Evolutionary conservation across 1,139 yeast genomes (phyloP), one percentile per base, ranked within the genome.

Genomic region (Wickerhamiella pararugosa): DNA sequence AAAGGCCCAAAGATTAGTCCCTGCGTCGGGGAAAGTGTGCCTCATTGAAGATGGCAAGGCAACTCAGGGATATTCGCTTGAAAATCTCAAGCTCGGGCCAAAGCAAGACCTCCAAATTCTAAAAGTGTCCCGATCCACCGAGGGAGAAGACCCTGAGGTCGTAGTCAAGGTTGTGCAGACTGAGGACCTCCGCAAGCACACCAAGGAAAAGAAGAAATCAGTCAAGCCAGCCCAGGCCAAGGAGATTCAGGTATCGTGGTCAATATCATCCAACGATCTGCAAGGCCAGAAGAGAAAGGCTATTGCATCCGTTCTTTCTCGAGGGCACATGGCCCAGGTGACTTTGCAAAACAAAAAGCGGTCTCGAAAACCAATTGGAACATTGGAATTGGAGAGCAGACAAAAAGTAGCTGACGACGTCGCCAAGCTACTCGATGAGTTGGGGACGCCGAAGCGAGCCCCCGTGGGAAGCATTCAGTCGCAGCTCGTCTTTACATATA

Each of bases 141-240:
- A 49, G 9, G 46, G 45, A 32, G 36, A 43, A 21, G 57, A 63
- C 32, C 69, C 65, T 3, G 75, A 70, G 52, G 62, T 52, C 6
- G 51, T 54, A 5, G 49, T 53, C 34, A 50, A 50, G 35, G 52
- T 58, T 5, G 41, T 29, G 11, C 32, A 32, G 6, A 3, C 25
- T 1, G 31, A 8, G 36, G 25, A 8, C 9, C 31, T 8, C 31
- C 31, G 3, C 27, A 11, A 32, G 7, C 8, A 25, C 15, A 10
- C 26, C 7, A 45, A 42, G 37, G 48, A 41, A 38, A 45, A 40
- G 31, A 44, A 49, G 34, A 47, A 42, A 36, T 47, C 45, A 34
- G 44, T 37, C 37, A 53, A 42, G 45, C 52, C 40, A 29, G 47
- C 51, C 34, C 52, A 57, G 50, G 58, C 48, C 36, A 61, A 53